Percentiles rank a stretch among this genome's conserved stretches.
Conservation (phyloP, 108 stramenopile genomes). For the Cyclotella atomus region DNA sequence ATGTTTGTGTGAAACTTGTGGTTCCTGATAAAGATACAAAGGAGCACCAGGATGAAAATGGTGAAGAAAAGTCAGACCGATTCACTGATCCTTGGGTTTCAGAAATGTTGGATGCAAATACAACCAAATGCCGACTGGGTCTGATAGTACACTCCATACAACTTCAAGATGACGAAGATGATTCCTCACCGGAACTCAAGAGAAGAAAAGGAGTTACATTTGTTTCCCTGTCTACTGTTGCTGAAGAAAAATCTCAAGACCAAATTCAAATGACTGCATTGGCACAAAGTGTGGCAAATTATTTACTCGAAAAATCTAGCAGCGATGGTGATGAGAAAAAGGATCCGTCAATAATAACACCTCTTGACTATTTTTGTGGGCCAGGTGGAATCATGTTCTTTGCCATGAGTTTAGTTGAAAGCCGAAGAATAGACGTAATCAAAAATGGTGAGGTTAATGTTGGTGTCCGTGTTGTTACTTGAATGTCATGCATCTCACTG, state of each 20-base stretch:
- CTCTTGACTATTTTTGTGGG: constrained; percentile 55
- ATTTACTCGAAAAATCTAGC: constrained; percentile 3
- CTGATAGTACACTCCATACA: too few species aligned
- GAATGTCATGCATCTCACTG: background rate
- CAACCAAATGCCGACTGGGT: background rate
- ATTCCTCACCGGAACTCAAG: constrained; percentile 32
- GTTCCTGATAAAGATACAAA: background rate
- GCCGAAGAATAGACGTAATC: constrained; percentile 53
- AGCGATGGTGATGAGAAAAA: background rate
- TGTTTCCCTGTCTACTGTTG: too few species aligned
- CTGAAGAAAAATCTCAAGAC: background rate
- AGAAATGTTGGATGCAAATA: too few species aligned
- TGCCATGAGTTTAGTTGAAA: constrained; percentile 68
- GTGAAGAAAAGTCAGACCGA: too few species aligned
- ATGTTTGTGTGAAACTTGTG: background rate
- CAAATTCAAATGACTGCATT: background rate
- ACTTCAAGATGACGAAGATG: constrained; percentile 5
- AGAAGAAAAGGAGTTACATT: constrained; percentile 22
- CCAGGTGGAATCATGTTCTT: constrained; percentile 78
- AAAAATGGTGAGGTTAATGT: constrained; percentile 1
- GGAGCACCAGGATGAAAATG: constrained; percentile 17
- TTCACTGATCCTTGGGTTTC: too few species aligned
- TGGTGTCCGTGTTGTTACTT: background rate
- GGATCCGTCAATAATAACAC: background rate
- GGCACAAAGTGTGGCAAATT: constrained; percentile 15